phyloP scores from a whole-genome alignment of 2,329 filamentous ascomycete species.

The Cladosporium sp. region DNA sequence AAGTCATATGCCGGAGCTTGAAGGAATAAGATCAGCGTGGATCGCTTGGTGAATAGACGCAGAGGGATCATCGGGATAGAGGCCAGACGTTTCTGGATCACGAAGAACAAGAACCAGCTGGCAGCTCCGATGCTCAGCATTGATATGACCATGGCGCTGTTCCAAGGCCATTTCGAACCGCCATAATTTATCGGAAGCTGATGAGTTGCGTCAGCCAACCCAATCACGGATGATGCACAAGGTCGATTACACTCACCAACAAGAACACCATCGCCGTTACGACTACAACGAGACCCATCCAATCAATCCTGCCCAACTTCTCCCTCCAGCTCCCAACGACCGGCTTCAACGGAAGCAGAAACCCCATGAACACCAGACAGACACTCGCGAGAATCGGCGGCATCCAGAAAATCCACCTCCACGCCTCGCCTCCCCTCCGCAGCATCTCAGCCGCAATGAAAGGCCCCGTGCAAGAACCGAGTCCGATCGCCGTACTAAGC shows the following conservation, averaged over 20 bases:
- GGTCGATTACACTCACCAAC: not conserved
- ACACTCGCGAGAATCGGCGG: not conserved
- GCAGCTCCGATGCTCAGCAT: conserved; percentile 45
- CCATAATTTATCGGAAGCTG: conserved; percentile 39
- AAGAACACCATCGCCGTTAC: conserved; percentile 5
- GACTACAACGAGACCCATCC: conserved; percentile 3
- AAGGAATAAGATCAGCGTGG: conserved; percentile 2
- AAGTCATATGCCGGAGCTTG: conserved; percentile 7
- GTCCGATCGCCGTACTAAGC: conserved; percentile 2
- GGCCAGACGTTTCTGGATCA: conserved; percentile 4
- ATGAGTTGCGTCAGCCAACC: not conserved
- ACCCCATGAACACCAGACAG: not conserved
- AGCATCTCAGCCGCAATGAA: conserved; percentile 10
- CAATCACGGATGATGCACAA: not conserved
- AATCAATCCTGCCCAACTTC: conserved; percentile 6
- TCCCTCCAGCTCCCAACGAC: conserved; percentile 5
- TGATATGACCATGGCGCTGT: conserved; percentile 49
- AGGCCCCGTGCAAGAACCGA: not conserved
- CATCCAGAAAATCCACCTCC: conserved; percentile 10
- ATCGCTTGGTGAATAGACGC: not conserved
- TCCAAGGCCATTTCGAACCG: conserved; percentile 48
- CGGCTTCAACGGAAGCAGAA: conserved; percentile 3
- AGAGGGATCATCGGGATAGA: conserved; percentile 6
- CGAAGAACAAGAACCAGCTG: conserved; percentile 6
- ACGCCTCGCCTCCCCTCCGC: conserved; percentile 4